Conservation (phyloP, 2,329 filamentous ascomycete genomes). For the Sporothrix luriei region DNA sequence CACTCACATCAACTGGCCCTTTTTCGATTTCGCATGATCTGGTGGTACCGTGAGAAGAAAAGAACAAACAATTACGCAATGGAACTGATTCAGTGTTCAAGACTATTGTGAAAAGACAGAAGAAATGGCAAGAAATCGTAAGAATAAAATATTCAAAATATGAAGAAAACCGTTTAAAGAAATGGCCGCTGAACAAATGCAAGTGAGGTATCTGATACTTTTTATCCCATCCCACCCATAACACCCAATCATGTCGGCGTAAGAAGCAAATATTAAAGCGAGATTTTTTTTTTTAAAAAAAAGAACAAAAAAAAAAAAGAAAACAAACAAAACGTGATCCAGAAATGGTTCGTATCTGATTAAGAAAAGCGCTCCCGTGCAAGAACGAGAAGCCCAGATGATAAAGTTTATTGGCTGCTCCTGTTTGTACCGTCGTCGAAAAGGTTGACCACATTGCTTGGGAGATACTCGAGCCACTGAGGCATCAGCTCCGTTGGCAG, state of each 20-base stretch:
- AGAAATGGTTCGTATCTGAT: neutral
- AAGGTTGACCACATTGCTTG: constrained; percentile 64
- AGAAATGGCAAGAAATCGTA: neutral
- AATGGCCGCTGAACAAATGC: constrained; percentile 17
- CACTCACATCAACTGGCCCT: neutral
- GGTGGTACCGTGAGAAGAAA: no score
- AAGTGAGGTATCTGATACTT: constrained; percentile 26
- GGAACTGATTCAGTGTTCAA: no score
- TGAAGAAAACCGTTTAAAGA: neutral
- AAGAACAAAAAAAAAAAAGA: neutral
- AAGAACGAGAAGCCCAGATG: neutral
- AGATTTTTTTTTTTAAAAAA: neutral
- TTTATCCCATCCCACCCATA: constrained; percentile 10
- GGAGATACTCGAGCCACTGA: constrained; percentile 72
- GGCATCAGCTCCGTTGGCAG: constrained; percentile 66
- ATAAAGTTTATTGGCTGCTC: neutral
- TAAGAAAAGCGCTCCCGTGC: no score
- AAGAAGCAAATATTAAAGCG: neutral
- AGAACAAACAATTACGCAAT: no score
- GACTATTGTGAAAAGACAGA: no score
- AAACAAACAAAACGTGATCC: neutral
- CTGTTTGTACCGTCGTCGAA: constrained; percentile 46
- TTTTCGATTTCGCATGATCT: neutral
- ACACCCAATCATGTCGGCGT: constrained; percentile 19
- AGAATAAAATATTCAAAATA: neutral